Evolutionary conservation across 78 protist genomes (phyloP).

Genomic region (Polysphondylium violaceum): DNA sequence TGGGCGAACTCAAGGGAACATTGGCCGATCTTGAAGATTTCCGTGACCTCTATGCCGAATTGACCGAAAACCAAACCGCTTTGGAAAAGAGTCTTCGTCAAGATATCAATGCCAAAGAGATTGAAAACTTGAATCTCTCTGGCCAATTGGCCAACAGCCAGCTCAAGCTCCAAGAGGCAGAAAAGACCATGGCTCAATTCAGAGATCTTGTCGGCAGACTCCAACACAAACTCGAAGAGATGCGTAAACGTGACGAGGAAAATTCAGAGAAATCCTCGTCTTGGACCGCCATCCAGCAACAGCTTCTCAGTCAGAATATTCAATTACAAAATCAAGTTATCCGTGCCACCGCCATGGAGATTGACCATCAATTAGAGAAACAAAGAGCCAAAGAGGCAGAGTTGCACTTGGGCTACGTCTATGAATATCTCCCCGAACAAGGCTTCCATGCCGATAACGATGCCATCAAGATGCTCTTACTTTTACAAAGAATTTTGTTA

Average conservation of each 20-base stretch:
- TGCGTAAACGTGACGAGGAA: slow-evolving; percentile 65
- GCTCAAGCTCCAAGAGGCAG: slow-evolving; percentile 46
- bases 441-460: slow-evolving; percentile 50
- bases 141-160: slow-evolving; percentile 59
- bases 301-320: slow-evolving; percentile 39
- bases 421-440: slow-evolving; percentile 65
- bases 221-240: slow-evolving; percentile 64
- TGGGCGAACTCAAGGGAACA: slow-evolving; percentile 25
- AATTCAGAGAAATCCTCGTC: slow-evolving; percentile 36
- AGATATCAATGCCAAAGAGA: slow-evolving; percentile 47
- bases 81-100: slow-evolving; percentile 56
- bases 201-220: slow-evolving; percentile 57
- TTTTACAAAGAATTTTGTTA: slow-evolving; percentile 27
- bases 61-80: slow-evolving; percentile 75
- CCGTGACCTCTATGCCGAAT: slow-evolving; percentile 59
- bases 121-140: slow-evolving; percentile 56
- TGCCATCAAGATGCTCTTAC: slow-evolving; percentile 26
- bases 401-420: slow-evolving; percentile 26
- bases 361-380: slow-evolving; percentile 69
- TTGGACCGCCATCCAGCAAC: slow-evolving; percentile 54
- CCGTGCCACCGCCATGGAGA: slow-evolving; percentile 58
- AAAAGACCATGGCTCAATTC: slow-evolving; percentile 61
- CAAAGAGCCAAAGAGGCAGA: slow-evolving; percentile 30
- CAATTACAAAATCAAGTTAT: slow-evolving; percentile 70
- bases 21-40: slow-evolving; percentile 69